phyloP scores from a whole-genome alignment of 139 green algal species.

The Tetratostichococcus sp. region DNA sequence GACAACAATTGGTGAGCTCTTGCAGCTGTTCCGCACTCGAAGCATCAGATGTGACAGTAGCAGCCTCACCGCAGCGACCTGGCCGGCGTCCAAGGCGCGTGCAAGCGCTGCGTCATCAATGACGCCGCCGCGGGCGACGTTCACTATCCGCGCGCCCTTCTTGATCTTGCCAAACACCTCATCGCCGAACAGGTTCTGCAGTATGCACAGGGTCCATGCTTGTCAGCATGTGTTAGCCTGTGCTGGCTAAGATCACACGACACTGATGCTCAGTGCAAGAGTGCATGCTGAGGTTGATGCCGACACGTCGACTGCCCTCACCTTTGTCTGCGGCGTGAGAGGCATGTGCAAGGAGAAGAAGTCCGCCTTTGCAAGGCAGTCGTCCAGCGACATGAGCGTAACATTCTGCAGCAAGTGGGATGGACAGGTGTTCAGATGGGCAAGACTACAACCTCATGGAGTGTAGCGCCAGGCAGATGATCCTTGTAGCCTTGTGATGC shows the following conservation, averaged over 20 bases:
- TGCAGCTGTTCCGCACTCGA: neutral
- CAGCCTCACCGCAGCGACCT: constrained; percentile 40
- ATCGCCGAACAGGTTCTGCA: constrained; percentile 81
- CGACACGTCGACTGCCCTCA: neutral
- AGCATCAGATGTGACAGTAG: too few species aligned
- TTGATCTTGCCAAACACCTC: constrained; percentile 84
- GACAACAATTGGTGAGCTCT: neutral
- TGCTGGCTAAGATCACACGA: too few species aligned
- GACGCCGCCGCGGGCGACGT: constrained; percentile 91
- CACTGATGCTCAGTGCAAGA: too few species aligned
- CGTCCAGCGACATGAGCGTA: constrained; percentile 81
- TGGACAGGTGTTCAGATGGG: too few species aligned
- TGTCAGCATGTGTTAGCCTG: neutral
- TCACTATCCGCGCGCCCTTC: constrained; percentile 86
- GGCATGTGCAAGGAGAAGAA: constrained; percentile 91
- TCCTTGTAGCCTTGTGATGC: too few species aligned
- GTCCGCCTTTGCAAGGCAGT: constrained; percentile 71
- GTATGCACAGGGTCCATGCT: too few species aligned
- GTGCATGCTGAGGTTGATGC: neutral
- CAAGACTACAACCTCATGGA: too few species aligned
- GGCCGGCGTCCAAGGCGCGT: constrained; percentile 72
- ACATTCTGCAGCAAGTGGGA: constrained; percentile 39
- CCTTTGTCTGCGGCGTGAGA: constrained; percentile 67
- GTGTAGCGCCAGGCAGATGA: too few species aligned
- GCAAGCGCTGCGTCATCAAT: constrained; percentile 86